Conservation (phyloP, 768 basidiomycete species). For the Pleurotus djamor region DNA sequence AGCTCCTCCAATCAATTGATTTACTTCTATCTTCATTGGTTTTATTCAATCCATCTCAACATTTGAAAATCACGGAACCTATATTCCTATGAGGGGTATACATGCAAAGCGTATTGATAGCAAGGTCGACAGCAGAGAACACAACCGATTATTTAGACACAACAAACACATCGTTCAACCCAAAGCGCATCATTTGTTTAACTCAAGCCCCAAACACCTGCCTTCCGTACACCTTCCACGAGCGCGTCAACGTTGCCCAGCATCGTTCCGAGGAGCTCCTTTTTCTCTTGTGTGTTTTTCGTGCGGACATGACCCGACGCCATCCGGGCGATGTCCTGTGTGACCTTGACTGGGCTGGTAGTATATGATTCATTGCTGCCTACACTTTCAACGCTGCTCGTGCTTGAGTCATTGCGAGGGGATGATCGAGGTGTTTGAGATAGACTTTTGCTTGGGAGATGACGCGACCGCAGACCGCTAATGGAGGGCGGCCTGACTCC, state of each 20-base stretch:
- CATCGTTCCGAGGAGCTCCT: constrained; percentile 75
- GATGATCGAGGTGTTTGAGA: constrained; percentile 14
- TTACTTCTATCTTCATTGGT: no score
- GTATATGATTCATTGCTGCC: background rate
- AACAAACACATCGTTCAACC: background rate
- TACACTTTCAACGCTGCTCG: background rate
- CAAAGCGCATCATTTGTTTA: constrained; percentile 9
- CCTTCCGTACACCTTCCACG: constrained; percentile 83
- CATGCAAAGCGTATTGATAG: background rate
- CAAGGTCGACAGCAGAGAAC: constrained; percentile 9
- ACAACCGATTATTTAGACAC: background rate
- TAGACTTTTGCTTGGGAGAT: constrained; percentile 9
- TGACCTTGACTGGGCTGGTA: background rate
- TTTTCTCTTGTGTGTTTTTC: constrained; percentile 80
- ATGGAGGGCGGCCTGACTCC: constrained; percentile 4
- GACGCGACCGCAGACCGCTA: constrained; percentile 7
- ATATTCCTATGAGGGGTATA: background rate
- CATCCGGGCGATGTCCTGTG: background rate
- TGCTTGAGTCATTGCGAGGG: constrained; percentile 11
- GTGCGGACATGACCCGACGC: background rate
- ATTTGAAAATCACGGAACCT: background rate
- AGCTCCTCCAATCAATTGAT: constrained; percentile 45
- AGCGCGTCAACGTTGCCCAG: constrained; percentile 90
- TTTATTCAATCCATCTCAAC: background rate
- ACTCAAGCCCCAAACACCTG: constrained; percentile 83